phyloP scores from a whole-genome alignment of 140 eudicot genomes.

The Senecio squalidus region DNA sequence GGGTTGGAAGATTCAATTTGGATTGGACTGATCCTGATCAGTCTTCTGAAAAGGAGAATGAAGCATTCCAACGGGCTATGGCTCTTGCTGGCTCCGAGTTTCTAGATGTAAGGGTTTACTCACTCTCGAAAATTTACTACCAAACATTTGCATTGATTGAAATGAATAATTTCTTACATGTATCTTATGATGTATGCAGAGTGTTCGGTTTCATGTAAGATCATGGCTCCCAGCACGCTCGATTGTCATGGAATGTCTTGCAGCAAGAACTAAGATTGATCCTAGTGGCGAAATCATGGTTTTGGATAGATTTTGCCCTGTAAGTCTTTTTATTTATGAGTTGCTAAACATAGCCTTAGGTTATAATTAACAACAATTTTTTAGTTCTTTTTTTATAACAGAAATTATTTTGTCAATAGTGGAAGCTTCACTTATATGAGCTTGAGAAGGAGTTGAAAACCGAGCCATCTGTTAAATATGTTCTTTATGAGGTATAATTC shows the following conservation, averaged over 20 bases:
- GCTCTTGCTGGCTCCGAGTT: conserved; percentile 85
- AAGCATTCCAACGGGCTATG: conserved; percentile 80
- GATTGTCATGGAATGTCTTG: conserved; percentile 80
- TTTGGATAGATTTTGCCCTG: conserved; percentile 73
- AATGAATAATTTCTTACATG: background rate
- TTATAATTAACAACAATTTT: too few species aligned
- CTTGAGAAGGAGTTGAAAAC: conserved; percentile 90
- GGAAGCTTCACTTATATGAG: conserved; percentile 98
- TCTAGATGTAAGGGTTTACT: conserved; percentile 56
- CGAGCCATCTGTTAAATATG: conserved; percentile 76
- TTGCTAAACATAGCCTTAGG: too few species aligned
- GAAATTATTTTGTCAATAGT: conserved; percentile 34
- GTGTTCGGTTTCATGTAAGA: conserved; percentile 61
- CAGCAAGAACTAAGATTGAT: conserved; percentile 56
- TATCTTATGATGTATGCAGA: conserved; percentile 29
- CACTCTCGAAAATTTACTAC: background rate
- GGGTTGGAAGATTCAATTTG: conserved; percentile 78
- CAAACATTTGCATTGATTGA: too few species aligned
- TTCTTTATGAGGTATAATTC: conserved; percentile 63
- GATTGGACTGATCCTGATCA: conserved; percentile 96
- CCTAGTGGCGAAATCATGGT: conserved; percentile 95
- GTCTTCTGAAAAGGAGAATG: conserved; percentile 83
- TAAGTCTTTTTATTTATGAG: conserved; percentile 31
- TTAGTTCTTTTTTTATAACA: background rate
- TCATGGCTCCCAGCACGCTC: conserved; percentile 99